Base-by-base conservation (phyloP, 495 filamentous ascomycete species). In the Pyrenopolyporus hunteri region DNA sequence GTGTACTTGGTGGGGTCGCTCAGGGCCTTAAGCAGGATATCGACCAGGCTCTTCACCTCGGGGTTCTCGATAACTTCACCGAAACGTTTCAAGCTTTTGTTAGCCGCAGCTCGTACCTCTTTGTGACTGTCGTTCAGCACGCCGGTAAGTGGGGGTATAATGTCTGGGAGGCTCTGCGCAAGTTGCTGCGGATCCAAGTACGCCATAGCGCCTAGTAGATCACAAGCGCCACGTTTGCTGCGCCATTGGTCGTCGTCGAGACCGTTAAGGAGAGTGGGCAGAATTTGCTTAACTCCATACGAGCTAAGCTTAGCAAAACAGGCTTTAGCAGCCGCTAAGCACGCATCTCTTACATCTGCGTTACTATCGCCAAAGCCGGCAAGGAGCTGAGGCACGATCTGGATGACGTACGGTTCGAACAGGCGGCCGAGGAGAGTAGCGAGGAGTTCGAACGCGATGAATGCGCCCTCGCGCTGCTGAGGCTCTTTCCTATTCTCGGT, bases 11-110 rank as follows among this genome's bases (percentile, higher is more conserved):
- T 98, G 0, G 94, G 93, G 70, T 98, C 94, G 68, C 93, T 97
- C 50, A 98, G 83, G 36, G 94, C 95, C 76, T 98, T 98, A 52
- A 98, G 85, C 6, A 98, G 81, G 32, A 97, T 89, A 58, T 87
- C 85, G 50, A 97, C 94, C 25, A 97, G 76, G 57, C 86, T 82
- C 81, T 96, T 96, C 64, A 98, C 89, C 72, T 98, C 94, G 8
- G 94, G 94, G 72, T 98, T 98, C 76, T 85, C 94, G 74, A 98
- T 98, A 56, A 98, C 95, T 62, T 98, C 94, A 43, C 94, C 94
- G 74, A 98, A 98, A 16, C 94, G 87, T 77, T 98, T 93, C 70
- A 98, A 82, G 76, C 91, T 96, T 64, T 93, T 87, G 72, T 98
- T 98, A 3, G 95, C 94, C 7, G 93, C 91, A 19, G 82, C 76